These are phyloP conservation scores for Coemansia sp. DNA, from an alignment of 192 early-diverging fungal species.

Conservation along the genomic window DNA sequence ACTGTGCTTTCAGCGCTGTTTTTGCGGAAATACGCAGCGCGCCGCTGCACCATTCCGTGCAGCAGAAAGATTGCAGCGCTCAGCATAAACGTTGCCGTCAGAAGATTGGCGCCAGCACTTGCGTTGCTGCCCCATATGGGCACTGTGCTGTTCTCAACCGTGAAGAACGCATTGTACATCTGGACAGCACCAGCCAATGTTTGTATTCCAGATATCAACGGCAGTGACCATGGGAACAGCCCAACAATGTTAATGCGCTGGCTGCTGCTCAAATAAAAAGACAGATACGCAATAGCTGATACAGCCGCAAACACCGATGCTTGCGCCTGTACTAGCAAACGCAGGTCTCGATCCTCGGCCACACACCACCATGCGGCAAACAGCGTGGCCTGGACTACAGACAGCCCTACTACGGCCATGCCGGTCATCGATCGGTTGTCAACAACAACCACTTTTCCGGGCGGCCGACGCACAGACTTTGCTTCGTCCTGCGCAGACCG, in stretches of 20 bases:
- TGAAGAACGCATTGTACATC: conserved; percentile 41
- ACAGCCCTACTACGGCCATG: neutral
- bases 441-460: conserved; percentile 16
- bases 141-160: conserved; percentile 4
- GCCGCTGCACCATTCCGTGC: conserved; percentile 18
- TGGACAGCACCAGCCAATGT: conserved; percentile 10
- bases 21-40: conserved; percentile 25
- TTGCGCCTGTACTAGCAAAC: conserved; percentile 1
- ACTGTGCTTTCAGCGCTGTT: neutral
- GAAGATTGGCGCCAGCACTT: conserved; percentile 16
- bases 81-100: conserved; percentile 12
- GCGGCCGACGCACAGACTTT: conserved; percentile 23
- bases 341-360: neutral
- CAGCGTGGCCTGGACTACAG: conserved; percentile 11
- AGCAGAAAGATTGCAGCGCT: neutral
- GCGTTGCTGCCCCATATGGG: conserved; percentile 19
- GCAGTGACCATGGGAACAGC: conserved; percentile 27
- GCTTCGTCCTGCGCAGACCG: neutral
- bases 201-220: conserved; percentile 11
- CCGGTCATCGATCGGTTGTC: conserved; percentile 28
- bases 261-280: conserved; percentile 1
- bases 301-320: conserved; percentile 7
- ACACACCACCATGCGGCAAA: conserved; percentile 4
- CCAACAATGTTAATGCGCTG: conserved; percentile 10
- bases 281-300: neutral